These are phyloP conservation scores for Naganishia randhawae DNA, from an alignment of 768 basidiomycete genomes.

Conservation along the genomic window DNA sequence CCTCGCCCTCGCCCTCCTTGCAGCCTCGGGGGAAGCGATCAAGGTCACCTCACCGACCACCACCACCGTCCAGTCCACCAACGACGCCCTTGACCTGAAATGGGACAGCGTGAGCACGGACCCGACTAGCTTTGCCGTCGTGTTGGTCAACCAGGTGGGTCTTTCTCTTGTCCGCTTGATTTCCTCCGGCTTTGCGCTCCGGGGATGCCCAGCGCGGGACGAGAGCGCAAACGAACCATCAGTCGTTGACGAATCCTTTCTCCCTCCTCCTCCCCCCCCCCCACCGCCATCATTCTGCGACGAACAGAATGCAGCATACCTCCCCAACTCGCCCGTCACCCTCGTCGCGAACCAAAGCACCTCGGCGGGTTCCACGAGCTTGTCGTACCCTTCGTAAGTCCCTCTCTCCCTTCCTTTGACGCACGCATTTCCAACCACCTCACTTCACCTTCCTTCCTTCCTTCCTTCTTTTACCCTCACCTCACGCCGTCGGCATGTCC, in stretches of 20 bases:
- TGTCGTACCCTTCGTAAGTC: constrained; percentile 32
- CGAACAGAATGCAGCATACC: constrained; percentile 20
- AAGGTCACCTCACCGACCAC: constrained; percentile 32
- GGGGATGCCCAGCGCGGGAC: no score
- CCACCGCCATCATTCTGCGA: no score
- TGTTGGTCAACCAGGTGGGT: constrained; percentile 28
- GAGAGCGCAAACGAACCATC: no score
- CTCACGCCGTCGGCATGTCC: no score
- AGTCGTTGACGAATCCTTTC: no score
- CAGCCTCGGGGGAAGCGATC: constrained; percentile 27
- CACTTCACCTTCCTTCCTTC: neutral
- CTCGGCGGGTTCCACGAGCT: constrained; percentile 25
- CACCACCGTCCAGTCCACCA: neutral
- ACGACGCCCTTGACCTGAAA: neutral
- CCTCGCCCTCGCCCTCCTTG: constrained; percentile 26
- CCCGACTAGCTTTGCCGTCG: constrained; percentile 20
- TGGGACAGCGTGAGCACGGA: constrained; percentile 24
- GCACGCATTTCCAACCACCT: neutral
- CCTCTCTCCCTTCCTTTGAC: no score
- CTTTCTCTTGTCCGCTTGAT: neutral
- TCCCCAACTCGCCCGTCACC: constrained; percentile 26
- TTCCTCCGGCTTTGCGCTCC: no score
- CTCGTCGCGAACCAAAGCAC: constrained; percentile 29
- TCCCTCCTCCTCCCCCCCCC: no score
- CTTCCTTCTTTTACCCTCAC: neutral